A percentile compares a stretch with the other conserved stretches of the same genome.
These are phyloP conservation scores for Ascochyta rabiei DNA, from an alignment of 2,329 filamentous ascomycete species.

Conservation along the genomic window DNA sequence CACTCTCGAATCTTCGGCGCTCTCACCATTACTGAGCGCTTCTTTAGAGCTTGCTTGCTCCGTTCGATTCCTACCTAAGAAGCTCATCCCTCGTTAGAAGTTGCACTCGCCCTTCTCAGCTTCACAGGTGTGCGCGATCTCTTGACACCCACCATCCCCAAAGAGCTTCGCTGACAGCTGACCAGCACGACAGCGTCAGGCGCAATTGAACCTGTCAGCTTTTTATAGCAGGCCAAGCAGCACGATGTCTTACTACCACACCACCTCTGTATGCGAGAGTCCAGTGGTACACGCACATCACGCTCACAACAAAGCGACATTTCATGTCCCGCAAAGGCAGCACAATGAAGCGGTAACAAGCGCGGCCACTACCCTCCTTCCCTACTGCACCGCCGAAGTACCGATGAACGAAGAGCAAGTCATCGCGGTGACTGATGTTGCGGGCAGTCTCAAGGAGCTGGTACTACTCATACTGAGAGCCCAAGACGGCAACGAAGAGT, in stretches of 20 bases:
- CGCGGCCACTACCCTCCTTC: conserved; percentile 32
- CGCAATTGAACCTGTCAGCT: neutral
- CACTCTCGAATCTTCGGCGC: neutral
- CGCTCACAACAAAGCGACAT: neutral
- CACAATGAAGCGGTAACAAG: neutral
- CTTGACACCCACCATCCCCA: neutral
- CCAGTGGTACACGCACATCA: neutral
- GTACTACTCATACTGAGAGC: conserved; percentile 35
- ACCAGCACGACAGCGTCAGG: neutral
- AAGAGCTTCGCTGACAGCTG: neutral
- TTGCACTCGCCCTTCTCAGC: neutral
- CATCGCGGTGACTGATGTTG: conserved; percentile 41
- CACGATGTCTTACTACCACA: neutral
- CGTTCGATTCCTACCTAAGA: neutral
- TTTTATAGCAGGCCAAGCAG: neutral
- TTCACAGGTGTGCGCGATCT: neutral
- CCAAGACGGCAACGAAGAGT: conserved; percentile 18
- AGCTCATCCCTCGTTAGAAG: neutral
- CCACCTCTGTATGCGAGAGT: neutral
- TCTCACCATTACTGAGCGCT: neutral
- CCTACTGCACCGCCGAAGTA: conserved; percentile 35
- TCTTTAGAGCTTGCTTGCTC: neutral
- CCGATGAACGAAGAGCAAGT: conserved; percentile 33
- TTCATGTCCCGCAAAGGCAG: neutral
- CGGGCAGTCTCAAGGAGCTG: conserved; percentile 41